phyloP scores from a whole-genome alignment of 371 early-diverging fungal genomes.

The Saksenaea vasiformis region DNA sequence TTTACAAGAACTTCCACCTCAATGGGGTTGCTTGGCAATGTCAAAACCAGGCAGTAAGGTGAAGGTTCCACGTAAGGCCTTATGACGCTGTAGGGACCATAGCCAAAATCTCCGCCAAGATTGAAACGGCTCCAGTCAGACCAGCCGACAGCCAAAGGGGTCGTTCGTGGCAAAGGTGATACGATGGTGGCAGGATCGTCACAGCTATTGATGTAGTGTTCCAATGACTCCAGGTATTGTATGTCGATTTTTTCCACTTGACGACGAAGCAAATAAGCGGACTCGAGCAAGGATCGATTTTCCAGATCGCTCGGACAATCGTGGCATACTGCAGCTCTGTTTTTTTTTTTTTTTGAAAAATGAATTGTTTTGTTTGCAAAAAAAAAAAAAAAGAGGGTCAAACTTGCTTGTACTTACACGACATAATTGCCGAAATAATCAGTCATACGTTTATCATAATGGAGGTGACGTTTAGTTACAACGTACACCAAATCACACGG shows the following conservation, averaged over 20 bases:
- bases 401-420: constrained; percentile 11
- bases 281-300: constrained; percentile 3
- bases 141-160: constrained; percentile 11
- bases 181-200: constrained; percentile 5
- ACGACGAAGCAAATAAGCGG: constrained; percentile 7
- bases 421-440: constrained; percentile 19
- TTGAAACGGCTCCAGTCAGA: constrained; percentile 22
- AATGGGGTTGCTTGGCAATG: constrained; percentile 7
- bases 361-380: neutral
- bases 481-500: constrained; percentile 15
- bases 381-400: neutral
- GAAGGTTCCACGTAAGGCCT: constrained; percentile 20
- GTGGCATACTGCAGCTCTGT: constrained; percentile 10
- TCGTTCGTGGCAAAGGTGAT: constrained; percentile 6
- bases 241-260: neutral
- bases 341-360: neutral
- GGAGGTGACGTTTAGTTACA: constrained; percentile 8
- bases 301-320: constrained; percentile 5
- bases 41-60: constrained; percentile 11
- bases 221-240: constrained; percentile 21
- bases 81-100: constrained; percentile 5
- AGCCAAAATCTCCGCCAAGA: constrained; percentile 12
- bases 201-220: constrained; percentile 13
- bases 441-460: constrained; percentile 16
- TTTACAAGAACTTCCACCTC: constrained; percentile 13